These are phyloP conservation scores for Crithidia acanthocephali DNA, from an alignment of 208 protist species.

Conservation along the genomic window DNA sequence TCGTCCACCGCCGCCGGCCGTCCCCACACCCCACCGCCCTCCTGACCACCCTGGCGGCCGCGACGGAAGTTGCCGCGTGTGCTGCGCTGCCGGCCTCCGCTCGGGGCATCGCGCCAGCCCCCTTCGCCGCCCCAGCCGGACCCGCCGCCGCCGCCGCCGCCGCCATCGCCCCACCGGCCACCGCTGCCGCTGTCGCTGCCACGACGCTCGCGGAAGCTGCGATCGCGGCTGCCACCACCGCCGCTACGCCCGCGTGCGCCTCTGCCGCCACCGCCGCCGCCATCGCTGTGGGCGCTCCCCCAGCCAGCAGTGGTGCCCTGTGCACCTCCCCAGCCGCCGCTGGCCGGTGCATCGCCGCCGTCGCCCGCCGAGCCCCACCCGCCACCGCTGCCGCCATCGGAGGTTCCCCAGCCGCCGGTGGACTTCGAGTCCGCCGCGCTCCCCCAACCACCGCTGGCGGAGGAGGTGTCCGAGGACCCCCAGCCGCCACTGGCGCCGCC, in stretches of 20 bases:
- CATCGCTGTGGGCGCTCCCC: slow-evolving; percentile 2
- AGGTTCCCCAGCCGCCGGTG: slow-evolving; percentile 26
- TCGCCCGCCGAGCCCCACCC: slow-evolving; percentile 13
- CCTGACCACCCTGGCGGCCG: slow-evolving; percentile 33
- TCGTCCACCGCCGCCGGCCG: slow-evolving; percentile 67
- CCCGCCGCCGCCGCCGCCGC: slow-evolving; percentile 9
- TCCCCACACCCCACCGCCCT: slow-evolving; percentile 60
- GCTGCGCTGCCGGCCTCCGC: slow-evolving; percentile 27
- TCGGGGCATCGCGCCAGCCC: slow-evolving; percentile 29
- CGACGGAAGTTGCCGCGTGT: slow-evolving; percentile 43
- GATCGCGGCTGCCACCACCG: slow-evolving; percentile 1
- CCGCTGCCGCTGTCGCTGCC: slow-evolving; percentile 1
- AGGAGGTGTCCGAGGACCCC: slow-evolving; percentile 7
- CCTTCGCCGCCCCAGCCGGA: slow-evolving; percentile 26
- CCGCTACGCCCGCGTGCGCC: not conserved
- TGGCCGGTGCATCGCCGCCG: not conserved
- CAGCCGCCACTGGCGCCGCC: slow-evolving; percentile 37
- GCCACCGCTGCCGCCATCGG: slow-evolving; percentile 8
- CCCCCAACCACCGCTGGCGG: slow-evolving; percentile 23
- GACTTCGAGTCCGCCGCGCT: slow-evolving; percentile 2
- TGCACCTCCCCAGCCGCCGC: slow-evolving; percentile 16
- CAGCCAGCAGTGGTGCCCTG: not conserved
- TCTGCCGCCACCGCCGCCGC: slow-evolving; percentile 15
- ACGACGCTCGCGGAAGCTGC: not conserved
- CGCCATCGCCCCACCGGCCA: slow-evolving; percentile 21